phyloP scores from a whole-genome alignment of 106 monocot species.

The Gastrodia elata region DNA sequence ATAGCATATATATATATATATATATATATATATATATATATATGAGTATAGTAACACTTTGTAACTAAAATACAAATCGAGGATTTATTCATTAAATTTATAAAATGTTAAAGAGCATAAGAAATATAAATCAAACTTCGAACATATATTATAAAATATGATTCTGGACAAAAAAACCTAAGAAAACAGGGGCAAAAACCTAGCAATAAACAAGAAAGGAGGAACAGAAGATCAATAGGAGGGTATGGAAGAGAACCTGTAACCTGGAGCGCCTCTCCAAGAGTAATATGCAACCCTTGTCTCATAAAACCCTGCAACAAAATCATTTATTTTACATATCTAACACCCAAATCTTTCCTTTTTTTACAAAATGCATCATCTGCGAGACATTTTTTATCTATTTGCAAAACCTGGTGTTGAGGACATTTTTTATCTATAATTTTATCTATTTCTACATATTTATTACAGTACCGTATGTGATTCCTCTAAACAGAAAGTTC shows the following conservation, averaged over 20 bases:
- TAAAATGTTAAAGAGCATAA: no score
- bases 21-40: no score
- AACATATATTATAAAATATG: not conserved
- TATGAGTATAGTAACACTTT: no score
- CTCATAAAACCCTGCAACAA: conserved; percentile 24
- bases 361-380: no score
- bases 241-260: conserved; percentile 19
- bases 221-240: conserved; percentile 5
- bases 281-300: conserved; percentile 26
- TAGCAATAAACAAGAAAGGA: not conserved
- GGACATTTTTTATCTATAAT: no score
- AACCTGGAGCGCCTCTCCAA: conserved; percentile 25
- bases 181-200: not conserved
- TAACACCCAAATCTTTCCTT: no score
- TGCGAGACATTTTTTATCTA: no score
- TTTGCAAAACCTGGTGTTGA: no score
- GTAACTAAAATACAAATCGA: no score
- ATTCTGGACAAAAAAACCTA: not conserved
- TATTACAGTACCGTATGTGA: not conserved
- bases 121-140: not conserved
- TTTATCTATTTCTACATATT: not conserved
- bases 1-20: no score
- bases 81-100: no score
- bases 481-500: not conserved
- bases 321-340: not conserved